A percentile compares a stretch with the other conserved stretches of the same genome.
These are phyloP conservation scores for Solanum etuberosum DNA, from an alignment of 257 asterid species.

Conservation along the genomic window DNA sequence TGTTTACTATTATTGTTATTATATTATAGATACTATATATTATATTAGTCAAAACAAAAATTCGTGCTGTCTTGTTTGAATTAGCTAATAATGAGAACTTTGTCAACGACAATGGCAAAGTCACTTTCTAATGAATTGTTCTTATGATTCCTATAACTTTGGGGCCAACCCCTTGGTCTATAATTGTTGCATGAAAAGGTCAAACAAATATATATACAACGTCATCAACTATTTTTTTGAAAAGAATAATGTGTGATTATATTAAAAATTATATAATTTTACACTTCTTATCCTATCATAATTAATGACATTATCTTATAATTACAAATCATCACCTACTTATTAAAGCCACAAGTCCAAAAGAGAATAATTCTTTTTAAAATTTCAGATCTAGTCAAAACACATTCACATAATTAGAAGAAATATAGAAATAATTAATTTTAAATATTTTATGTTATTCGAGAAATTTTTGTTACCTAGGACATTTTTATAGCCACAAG, in stretches of 20 bases:
- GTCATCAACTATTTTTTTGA: background rate
- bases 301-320: background rate
- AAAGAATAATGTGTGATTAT: background rate
- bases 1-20: background rate
- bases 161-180: background rate
- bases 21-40: background rate
- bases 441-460: too few relatives aligned
- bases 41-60: background rate
- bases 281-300: background rate
- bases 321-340: background rate
- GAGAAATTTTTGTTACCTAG: background rate
- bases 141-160: background rate
- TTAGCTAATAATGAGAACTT: background rate
- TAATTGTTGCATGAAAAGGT: background rate
- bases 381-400: background rate
- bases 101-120: background rate
- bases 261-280: background rate
- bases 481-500: too few relatives aligned
- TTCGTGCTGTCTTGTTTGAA: background rate
- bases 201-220: background rate
- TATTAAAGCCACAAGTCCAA: background rate
- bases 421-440: background rate
- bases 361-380: background rate
- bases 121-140: background rate
- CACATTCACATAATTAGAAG: background rate